Evolutionary conservation across 139 green algal species (phyloP).

Genomic region (Dunaliella sp.): DNA sequence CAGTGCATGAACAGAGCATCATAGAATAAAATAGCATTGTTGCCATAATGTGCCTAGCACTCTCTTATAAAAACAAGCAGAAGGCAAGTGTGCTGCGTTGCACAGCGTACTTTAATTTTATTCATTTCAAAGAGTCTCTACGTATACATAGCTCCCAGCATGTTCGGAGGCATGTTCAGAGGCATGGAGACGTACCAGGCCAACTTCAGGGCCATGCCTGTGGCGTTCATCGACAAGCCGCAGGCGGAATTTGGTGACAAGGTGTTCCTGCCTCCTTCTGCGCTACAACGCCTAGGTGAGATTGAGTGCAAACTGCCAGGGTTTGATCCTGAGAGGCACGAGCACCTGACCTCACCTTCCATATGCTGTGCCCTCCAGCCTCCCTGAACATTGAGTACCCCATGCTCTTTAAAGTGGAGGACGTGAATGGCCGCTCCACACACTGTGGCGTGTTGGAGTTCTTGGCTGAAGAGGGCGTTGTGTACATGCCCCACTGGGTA

Average conservation of each 20-base stretch:
- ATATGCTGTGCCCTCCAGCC: slow-evolving; percentile 4
- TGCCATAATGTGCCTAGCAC: too few species aligned
- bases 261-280: slow-evolving; percentile 94
- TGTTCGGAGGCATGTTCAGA: neutral
- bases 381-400: slow-evolving; percentile 96
- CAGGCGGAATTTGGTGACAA: slow-evolving; percentile 90
- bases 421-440: slow-evolving; percentile 64
- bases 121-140: too few species aligned
- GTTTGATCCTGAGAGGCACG: neutral
- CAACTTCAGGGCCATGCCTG: slow-evolving; percentile 87
- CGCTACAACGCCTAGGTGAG: slow-evolving; percentile 86
- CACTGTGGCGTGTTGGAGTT: slow-evolving; percentile 99
- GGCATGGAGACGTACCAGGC: slow-evolving; percentile 59
- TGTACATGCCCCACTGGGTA: slow-evolving; percentile 98
- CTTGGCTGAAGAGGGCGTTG: slow-evolving; percentile 91
- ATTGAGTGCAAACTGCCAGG: neutral
- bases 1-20: too few species aligned
- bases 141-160: too few species aligned
- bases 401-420: slow-evolving; percentile 96
- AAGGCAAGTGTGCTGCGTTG: too few species aligned
- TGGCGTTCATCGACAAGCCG: slow-evolving; percentile 93
- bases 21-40: too few species aligned
- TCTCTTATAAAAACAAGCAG: too few species aligned
- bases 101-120: too few species aligned
- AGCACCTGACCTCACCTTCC: neutral